phyloP scores from a whole-genome alignment of 2,329 filamentous ascomycete species.

The Fusarium agapanthi region DNA sequence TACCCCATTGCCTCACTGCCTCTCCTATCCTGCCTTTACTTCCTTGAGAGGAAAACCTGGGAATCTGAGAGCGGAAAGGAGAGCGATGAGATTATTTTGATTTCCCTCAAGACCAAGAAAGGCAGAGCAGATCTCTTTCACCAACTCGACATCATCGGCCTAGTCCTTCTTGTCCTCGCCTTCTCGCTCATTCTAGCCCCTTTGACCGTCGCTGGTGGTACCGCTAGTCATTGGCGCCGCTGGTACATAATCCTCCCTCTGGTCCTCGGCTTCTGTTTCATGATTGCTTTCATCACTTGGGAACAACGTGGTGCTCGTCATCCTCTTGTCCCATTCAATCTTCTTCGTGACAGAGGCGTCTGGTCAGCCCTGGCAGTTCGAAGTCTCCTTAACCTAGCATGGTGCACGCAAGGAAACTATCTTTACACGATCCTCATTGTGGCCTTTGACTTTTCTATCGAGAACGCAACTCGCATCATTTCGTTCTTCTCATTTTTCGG shows the following conservation, averaged over 20 bases:
- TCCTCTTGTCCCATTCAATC: slow-evolving; percentile 66
- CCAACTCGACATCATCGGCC: slow-evolving; percentile 62
- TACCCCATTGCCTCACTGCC: slow-evolving; percentile 66
- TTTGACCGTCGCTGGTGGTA: slow-evolving; percentile 64
- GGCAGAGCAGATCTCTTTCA: slow-evolving; percentile 59
- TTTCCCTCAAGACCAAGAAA: slow-evolving; percentile 34
- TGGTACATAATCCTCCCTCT: slow-evolving; percentile 62
- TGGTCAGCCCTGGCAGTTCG: slow-evolving; percentile 68
- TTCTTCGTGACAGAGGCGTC: slow-evolving; percentile 67
- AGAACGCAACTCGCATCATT: slow-evolving; percentile 63
- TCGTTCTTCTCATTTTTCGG: slow-evolving; percentile 64
- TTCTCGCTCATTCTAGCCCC: slow-evolving; percentile 60
- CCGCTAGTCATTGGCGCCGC: slow-evolving; percentile 57
- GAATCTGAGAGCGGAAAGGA: slow-evolving; percentile 11
- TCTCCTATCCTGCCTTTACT: slow-evolving; percentile 55
- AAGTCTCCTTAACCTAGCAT: slow-evolving; percentile 59
- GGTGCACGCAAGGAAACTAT: slow-evolving; percentile 67
- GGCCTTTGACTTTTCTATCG: slow-evolving; percentile 64
- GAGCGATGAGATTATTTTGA: neutral
- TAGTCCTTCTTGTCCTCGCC: slow-evolving; percentile 55
- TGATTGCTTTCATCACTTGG: slow-evolving; percentile 63
- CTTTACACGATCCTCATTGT: slow-evolving; percentile 68
- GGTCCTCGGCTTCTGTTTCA: slow-evolving; percentile 57
- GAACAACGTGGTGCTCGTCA: slow-evolving; percentile 57
- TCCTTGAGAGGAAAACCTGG: slow-evolving; percentile 42